Base-by-base conservation (phyloP, 1,284 basidiomycete species). In the Cryptococcus sp. region DNA sequence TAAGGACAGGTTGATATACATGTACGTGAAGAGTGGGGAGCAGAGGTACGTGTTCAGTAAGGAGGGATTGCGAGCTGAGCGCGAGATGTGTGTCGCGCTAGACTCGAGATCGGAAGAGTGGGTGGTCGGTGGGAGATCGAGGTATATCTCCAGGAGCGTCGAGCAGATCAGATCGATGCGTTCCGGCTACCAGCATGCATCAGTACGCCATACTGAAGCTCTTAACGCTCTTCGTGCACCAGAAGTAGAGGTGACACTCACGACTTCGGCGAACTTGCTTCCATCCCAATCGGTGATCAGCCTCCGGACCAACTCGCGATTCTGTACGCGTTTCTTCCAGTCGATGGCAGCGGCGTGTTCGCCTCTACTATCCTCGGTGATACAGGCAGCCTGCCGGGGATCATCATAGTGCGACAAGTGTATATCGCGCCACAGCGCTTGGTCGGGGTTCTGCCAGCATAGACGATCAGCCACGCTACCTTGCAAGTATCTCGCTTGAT, bases 361-460 rank as follows among this genome's bases (percentile, higher is more conserved):
- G 0, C 62, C 53, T 2, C 59, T 13, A 13, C 31, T 13, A 10
- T 35, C 8, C 13, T 2, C 10, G 5, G 13, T 13, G 4, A 35
- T 10, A 13, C 31, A 35, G 10, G 31, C 31, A 6, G 71, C 62
- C 1, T 0, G 1, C n/a, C 66, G 59, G n/a, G 75, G 73, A 57
- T 77, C 70, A 47, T 77, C 74, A 56, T 70, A 75, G 23, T 60
- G 50, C 20, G 59, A 42, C 1, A 71, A 59, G 39, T 68, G 60
- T 16, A 75, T 59, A 50, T 72, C 67, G n/a, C 72, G 64, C 75
- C 75, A 77, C 10, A 77, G 54, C 7, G 70, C 66, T 51, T 63
- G 53, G 50, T 77, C 73, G n/a, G 70, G 64, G 50, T 72, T 66
- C 70, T 76, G 39, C 25, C 45, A 40, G 1, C 8, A 54, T 5